Base-by-base conservation (phyloP, 306 rosid genomes). In the Lathyrus sativus region DNA sequence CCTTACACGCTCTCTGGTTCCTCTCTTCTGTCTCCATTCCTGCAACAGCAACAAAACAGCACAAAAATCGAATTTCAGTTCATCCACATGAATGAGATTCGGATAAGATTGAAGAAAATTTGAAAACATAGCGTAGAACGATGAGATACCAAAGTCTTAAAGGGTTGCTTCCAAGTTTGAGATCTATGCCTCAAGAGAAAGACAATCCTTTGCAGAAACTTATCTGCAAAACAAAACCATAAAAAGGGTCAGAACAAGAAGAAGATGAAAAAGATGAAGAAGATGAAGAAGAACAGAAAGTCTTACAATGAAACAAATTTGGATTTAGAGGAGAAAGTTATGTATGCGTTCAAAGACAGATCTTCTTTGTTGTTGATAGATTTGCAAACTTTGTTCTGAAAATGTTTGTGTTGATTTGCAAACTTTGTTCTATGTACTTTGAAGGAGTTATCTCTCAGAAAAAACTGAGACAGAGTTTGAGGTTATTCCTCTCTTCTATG, bases 21-120 rank as follows among this genome's bases (percentile, higher is more conserved):
- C 88, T 85, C 79, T 85, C 92, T 51, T 81, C 90, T 9, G 88
- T 85, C 72, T 86, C 92, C 91, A 89, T 84, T 29, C 38, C 86
- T 81, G 71, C 31, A 49, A 14, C 29, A 35, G 8, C 39, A 35
- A 35, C 39, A 35, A 35, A 35, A 35, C 39, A 35, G 9, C 39
- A 35, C 39, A 53, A 2, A 49, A 49, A 50, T 7, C 49, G 12
- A 64, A 61, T 59, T 50, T 41, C 9, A 26, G 72, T 61, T 67
- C 8, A 14, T 7, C 2, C 6, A 1, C 3, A 2, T 50, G 6
- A 17, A 17, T 6, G 5, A 29, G 74, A 51, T 18, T 8, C 50
- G 11, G 48, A 65, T 2, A 14, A 24, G 57, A 50, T 51, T 73
- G 19, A 13, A 7, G 62, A 68, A 29, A 63, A 55, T 62, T 63